phyloP scores from a whole-genome alignment of 148 eudicot genomes.

The Rhododendron molle region DNA sequence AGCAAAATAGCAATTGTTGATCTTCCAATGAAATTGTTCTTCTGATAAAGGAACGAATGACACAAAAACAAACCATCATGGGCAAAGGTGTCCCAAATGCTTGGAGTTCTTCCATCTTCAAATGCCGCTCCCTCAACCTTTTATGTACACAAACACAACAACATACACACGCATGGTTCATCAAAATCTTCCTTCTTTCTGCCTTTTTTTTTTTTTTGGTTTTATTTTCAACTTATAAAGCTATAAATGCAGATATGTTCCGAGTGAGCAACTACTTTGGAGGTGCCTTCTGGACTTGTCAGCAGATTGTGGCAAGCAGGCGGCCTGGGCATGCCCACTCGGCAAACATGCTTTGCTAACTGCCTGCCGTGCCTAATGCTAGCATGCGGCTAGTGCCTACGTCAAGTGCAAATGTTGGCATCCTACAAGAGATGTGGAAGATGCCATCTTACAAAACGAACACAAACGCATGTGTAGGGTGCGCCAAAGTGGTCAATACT shows the following conservation, averaged over 20 bases:
- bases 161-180: background rate
- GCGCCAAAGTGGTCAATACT: background rate
- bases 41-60: background rate
- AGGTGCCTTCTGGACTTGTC: background rate
- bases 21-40: background rate
- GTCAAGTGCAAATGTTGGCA: background rate
- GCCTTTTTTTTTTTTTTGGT: background rate
- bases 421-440: background rate
- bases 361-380: background rate
- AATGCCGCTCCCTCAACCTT: conserved; percentile 47
- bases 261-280: background rate
- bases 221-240: background rate
- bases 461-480: background rate
- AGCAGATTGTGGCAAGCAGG: background rate
- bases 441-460: background rate
- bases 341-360: background rate
- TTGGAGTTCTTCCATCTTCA: conserved; percentile 40
- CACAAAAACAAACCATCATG: conserved; percentile 22
- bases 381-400: background rate
- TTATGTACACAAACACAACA: background rate
- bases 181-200: background rate
- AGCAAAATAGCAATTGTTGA: background rate
- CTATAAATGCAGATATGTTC: background rate
- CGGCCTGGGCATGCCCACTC: background rate
- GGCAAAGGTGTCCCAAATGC: conserved; percentile 48